Base-by-base conservation (phyloP, 1,139 yeast species). In the Candida dubliniensis region DNA sequence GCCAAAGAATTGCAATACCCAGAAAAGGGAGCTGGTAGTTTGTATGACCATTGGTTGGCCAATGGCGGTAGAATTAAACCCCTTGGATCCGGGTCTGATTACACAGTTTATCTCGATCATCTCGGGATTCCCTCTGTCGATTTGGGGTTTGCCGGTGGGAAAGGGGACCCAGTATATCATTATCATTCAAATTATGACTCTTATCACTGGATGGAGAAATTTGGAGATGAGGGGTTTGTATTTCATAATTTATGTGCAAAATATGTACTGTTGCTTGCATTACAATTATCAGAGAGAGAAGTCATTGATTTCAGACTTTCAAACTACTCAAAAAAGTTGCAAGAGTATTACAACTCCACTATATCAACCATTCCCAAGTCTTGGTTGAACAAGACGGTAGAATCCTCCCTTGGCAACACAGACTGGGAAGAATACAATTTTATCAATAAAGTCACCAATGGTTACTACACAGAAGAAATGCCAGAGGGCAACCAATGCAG, bases 141-240 rank as follows among this genome's bases (percentile, higher is more conserved):
- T 48, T 42, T 69, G 15, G 71, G 73, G 2, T 73, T 73, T 46
- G 49, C 49, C 15, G 58, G 54, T 35, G 59, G 61, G 8, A 57
- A 59, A 43, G 53, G 48, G 10, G 76, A 77, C 37, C 74, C 80
- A 8, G 65, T 81, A 9, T 74, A 76, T 50, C 86, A 81, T 49
- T 66, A 69, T 45, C 83, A 83, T 58, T 82, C 90, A 8, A 74
- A 71, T 43, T 82, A 71, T 55, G 89, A 84, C 55, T 74, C 84
- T 7, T 66, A 67, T 43, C 60, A 74, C 45, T 83, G 87, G 84
- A 66, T 83, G 63, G 66, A 72, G 30, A 63, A 65, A n/a, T 72
- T 64, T 54, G 75, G 78, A 13, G 91, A 84, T 57, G 76, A 79
- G 10, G 77, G 73, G 0, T 79, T 76, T 50, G 67, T 70, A 18